Evolutionary conservation across 805 yeast species (phyloP).

Genomic region (Nakazawaea ambrosiae): DNA sequence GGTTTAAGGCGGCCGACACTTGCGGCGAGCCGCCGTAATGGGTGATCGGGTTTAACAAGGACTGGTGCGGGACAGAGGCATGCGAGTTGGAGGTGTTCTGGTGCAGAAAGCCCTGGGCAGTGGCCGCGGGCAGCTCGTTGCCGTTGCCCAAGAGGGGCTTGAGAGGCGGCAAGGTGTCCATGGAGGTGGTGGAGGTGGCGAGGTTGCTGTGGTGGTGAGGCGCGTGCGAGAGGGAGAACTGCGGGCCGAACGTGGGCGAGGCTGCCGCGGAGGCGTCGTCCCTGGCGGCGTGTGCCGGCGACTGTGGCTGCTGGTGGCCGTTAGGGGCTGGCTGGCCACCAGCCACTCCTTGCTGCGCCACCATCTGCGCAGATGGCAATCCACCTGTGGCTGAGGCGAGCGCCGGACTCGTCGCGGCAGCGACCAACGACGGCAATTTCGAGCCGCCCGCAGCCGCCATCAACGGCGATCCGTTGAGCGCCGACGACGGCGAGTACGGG

Average conservation of each 20-base stretch:
- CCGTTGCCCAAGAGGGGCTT: background rate
- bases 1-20: constrained; percentile 6
- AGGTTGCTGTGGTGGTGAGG: constrained; percentile 12
- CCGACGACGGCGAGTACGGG: constrained; percentile 26
- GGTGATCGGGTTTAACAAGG: constrained; percentile 11
- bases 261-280: constrained; percentile 11
- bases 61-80: background rate
- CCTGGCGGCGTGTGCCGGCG: background rate
- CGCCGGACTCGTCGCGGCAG: constrained; percentile 10
- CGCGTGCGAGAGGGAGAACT: constrained; percentile 17
- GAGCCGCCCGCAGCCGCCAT: constrained; percentile 12
- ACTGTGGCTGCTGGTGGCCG: constrained; percentile 8
- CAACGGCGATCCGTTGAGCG: constrained; percentile 20
- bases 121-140: too few relatives aligned
- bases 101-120: background rate
- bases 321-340: constrained; percentile 9
- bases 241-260: constrained; percentile 27
- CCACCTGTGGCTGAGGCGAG: too few relatives aligned
- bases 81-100: background rate
- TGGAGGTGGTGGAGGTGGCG: constrained; percentile 12
- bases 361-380: too few relatives aligned
- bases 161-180: background rate
- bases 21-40: too few relatives aligned
- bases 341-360: constrained; percentile 12
- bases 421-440: constrained; percentile 17